Evolutionary conservation across 208 protist genomes (phyloP).

Genomic region (Trichomonas vaginalis): DNA sequence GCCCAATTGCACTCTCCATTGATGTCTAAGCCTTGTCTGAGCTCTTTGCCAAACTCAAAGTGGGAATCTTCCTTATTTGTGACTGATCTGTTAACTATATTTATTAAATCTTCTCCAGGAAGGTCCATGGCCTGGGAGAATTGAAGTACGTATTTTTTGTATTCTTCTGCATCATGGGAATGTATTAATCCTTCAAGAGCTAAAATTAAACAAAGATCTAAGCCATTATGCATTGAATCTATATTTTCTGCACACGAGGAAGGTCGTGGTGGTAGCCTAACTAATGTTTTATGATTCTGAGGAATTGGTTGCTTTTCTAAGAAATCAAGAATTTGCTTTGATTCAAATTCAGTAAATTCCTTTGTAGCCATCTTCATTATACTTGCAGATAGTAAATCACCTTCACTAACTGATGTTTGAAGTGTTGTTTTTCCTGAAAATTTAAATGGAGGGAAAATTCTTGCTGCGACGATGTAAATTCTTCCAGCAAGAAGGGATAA

Average conservation of each 20-base stretch:
- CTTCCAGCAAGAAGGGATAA: not conserved
- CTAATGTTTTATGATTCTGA: not conserved
- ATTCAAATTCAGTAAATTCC: not conserved
- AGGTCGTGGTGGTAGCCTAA: not conserved
- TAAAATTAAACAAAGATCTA: not conserved
- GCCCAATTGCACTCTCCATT: not conserved
- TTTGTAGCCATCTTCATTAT: not conserved
- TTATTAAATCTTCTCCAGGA: not conserved
- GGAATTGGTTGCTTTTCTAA: not conserved
- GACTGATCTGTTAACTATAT: not conserved
- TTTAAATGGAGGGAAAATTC: not conserved
- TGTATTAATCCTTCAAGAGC: not conserved
- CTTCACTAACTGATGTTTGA: not conserved
- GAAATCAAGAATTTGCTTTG: not conserved
- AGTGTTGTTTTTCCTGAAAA: not conserved
- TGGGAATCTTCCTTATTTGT: not conserved
- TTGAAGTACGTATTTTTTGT: not conserved
- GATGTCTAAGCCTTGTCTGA: not conserved
- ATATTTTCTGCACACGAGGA: not conserved
- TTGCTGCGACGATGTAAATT: not conserved
- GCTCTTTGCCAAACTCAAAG: not conserved
- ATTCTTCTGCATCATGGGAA: not conserved
- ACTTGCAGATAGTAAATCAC: not conserved
- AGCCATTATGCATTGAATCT: not conserved
- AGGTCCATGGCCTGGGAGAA: not conserved